Evolutionary conservation across 2,329 filamentous ascomycete species (phyloP).

Genomic region (Plenodomus lindquistii): DNA sequence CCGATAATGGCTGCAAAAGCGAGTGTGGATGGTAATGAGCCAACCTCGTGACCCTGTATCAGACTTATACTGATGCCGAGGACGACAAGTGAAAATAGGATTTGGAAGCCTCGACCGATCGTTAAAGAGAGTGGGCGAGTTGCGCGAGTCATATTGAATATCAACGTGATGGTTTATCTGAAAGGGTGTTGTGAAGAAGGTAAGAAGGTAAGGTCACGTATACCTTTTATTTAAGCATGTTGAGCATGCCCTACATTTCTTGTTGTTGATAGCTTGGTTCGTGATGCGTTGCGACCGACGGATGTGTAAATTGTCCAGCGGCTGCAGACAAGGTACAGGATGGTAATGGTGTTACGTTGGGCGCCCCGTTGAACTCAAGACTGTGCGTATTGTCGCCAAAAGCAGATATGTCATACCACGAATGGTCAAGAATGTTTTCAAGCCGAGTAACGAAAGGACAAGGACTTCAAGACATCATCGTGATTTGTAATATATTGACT

Average conservation of each 20-base stretch:
- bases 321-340: not conserved
- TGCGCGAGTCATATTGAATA: not conserved
- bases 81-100: constrained; percentile 19
- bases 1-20: constrained; percentile 16
- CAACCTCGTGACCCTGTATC: constrained; percentile 12
- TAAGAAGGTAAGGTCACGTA: not conserved
- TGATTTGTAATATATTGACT: not conserved
- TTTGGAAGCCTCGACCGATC: constrained; percentile 14
- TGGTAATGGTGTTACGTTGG: not conserved
- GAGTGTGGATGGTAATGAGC: constrained; percentile 6
- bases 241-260: not conserved
- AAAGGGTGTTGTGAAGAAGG: not conserved
- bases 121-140: not conserved
- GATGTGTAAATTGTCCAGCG: not conserved
- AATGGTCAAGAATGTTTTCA: not conserved
- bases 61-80: constrained; percentile 18
- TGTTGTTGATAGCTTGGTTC: not conserved
- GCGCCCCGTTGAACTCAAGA: not conserved
- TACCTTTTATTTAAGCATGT: not conserved
- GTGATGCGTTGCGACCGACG: not conserved
- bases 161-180: not conserved
- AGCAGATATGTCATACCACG: not conserved
- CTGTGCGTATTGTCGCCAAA: not conserved
- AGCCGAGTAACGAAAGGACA: not conserved
- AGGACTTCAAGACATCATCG: not conserved